Evolutionary conservation across 192 early-diverging fungal genomes (phyloP), one percentile per base, ranked within the genome.

Genomic region (Physocladia obscura): DNA sequence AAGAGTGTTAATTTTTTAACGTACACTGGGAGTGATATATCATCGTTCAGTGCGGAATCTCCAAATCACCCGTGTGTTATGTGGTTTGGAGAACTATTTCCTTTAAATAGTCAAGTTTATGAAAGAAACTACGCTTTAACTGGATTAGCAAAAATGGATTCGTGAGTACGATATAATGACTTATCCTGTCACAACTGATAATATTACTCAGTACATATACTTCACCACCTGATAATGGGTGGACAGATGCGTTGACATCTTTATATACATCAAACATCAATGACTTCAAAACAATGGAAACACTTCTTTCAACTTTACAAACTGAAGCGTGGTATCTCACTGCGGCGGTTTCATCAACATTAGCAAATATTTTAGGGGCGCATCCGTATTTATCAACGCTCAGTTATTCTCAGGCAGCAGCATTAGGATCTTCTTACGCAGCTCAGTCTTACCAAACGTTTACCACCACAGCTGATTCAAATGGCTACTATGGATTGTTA

Each of bases 31-130:
- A 37, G 27, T 40, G 11, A 24, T 38, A 21, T 30, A 21, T 1
- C 51, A 8, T 6, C 22, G 35, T 40, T 57, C 51, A 21, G 24
- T 13, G 24, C 38, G 17, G 50, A 13, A 3, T 15, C 17, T 24
- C 22, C 50, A 26, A 56, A 22, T 40, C 47, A 68, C 36, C 70
- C 70, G 21, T 76, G 82, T 50, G 75, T 79, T 3, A 60, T 65
- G 56, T 84, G 82, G 82, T 79, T 79, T 52, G 78, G 77, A 1
- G 64, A 76, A 49, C 58, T 67, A 1, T 84, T 78, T 51, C 77
- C 77, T 3, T 5, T 17, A 8, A 52, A 34, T 34, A 60, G 57
- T 30, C 27, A 2, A 19, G 49, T 70, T 11, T 70, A 70, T 34
- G 69, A 70, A 34, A 59, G 35, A 30, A 70, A 70, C 29, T 19